phyloP scores from a whole-genome alignment of 108 stramenopile species.

The Stephanodiscus minutulus region DNA sequence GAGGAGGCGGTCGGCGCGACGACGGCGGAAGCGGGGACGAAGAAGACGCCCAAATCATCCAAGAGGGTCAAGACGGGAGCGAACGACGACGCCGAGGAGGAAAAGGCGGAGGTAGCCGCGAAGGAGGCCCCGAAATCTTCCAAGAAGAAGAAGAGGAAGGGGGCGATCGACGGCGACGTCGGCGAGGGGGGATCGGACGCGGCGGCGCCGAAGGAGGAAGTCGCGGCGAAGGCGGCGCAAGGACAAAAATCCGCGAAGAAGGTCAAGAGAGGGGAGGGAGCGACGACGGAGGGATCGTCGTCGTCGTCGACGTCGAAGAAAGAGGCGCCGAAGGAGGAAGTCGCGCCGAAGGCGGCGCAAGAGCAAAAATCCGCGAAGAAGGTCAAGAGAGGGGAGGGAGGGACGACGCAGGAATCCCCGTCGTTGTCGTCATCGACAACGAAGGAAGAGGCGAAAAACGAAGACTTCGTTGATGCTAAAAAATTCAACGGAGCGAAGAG shows the following conservation, averaged over 20 bases:
- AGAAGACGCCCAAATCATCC: not conserved
- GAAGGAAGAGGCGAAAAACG: slow-evolving; percentile 11
- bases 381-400: slow-evolving; percentile 9
- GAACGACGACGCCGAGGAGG: not conserved
- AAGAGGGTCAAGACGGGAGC: slow-evolving; percentile 1
- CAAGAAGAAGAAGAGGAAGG: slow-evolving; percentile 36
- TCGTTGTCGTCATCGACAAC: slow-evolving; percentile 25
- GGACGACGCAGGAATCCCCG: not conserved
- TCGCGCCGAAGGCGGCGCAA: not conserved
- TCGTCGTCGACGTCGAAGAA: slow-evolving; percentile 24
- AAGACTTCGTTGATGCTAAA: slow-evolving; percentile 62
- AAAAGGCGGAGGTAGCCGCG: not conserved
- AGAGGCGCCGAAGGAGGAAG: slow-evolving; percentile 7
- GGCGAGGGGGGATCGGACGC: not conserved
- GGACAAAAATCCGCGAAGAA: slow-evolving; percentile 30
- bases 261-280: slow-evolving; percentile 9
- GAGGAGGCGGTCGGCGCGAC: slow-evolving; percentile 12
- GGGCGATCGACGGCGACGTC: not conserved
- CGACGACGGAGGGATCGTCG: not conserved
- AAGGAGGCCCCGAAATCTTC: slow-evolving; percentile 26
- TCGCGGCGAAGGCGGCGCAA: not conserved
- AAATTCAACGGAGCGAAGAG: slow-evolving; percentile 74
- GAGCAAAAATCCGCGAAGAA: slow-evolving; percentile 30
- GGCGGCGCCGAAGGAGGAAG: slow-evolving; percentile 6
- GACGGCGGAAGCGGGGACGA: not conserved